Evolutionary conservation across 805 yeast species (phyloP).

Genomic region (Komagataella pseudopastoris): DNA sequence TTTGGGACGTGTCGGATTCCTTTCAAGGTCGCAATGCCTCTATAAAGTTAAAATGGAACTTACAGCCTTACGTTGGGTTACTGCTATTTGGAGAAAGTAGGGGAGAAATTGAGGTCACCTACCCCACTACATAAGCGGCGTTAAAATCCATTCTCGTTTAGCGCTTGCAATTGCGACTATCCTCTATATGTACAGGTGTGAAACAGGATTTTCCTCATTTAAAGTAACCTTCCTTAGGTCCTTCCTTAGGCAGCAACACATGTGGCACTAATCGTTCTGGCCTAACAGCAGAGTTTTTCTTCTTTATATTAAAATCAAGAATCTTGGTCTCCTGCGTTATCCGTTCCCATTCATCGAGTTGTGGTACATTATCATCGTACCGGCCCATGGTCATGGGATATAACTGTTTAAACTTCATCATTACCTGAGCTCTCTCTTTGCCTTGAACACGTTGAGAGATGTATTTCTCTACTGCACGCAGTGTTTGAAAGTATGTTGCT

Average conservation of each 20-base stretch:
- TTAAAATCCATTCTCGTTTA: background rate
- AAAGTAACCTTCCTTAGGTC: background rate
- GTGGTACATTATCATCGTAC: background rate
- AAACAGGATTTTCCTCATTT: background rate
- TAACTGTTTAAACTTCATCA: background rate
- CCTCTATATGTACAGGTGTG: background rate
- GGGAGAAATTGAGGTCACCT: slow-evolving; percentile 11
- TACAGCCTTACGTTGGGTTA: slow-evolving; percentile 86
- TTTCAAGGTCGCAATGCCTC: slow-evolving; percentile 52
- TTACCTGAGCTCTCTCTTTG: background rate
- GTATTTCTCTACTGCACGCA: background rate
- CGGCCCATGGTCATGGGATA: background rate
- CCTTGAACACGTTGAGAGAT: background rate
- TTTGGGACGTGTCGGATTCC: slow-evolving; percentile 69
- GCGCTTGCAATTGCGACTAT: background rate
- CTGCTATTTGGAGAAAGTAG: slow-evolving; percentile 51
- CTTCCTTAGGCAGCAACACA: background rate
- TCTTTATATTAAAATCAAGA: too few species aligned
- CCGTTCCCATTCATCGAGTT: background rate
- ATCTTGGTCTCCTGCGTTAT: background rate
- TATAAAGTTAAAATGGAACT: slow-evolving; percentile 72
- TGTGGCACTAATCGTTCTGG: background rate
- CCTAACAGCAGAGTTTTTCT: background rate
- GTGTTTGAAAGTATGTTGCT: background rate
- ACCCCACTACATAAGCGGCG: background rate